Evolutionary conservation across 306 rosid species (phyloP), one percentile per base, ranked within the genome.

Genomic region (Pyrus betulifolia): DNA sequence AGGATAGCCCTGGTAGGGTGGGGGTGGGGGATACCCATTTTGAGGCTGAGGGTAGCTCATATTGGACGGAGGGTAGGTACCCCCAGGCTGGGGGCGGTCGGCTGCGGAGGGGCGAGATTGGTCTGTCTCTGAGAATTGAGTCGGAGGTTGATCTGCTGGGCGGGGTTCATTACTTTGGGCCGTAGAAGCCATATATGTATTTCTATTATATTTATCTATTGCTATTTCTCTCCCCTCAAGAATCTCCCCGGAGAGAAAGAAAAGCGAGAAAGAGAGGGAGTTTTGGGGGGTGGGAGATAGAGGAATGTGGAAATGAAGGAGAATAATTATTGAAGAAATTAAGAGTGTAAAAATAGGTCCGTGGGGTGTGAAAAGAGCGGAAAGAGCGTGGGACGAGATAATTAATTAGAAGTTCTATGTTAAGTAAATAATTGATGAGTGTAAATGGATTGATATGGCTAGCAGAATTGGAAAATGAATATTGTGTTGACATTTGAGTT

Each of bases 151-250:
- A 12, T 82, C 31, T 11, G 15, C 15, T 52, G 61, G 19, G n/a
- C 46, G 40, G 52, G 76, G 54, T 60, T 55, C 44, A 57, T 51
- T 75, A 14, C 61, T 74, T 11, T 55, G 65, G 9, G 81, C 5
- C 10, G 74, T 58, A 12, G 84, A 77, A 40, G 74, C 83, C 86
- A 75, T 82, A 10, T 15, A 25, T 15, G 15, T 25, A 40, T 22
- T 18, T 27, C 28, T 4, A 15, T 73, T 19, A 1, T 38, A 38
- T 40, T 8, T 68, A 13, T 69, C 27, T 59, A 40, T 40, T 49
- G 40, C 0, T 18, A 40, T 35, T 61, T 40, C 80, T 64, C 62
- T n/a, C 14, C 13, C 62, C 62, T 21, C 72, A 68, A 25, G 64
- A 23, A 67, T 40, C 64, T 30, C 18, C 64, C 3, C 3, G 31